These are phyloP conservation scores for Xylaria longipes DNA, from an alignment of 495 filamentous ascomycete genomes.

Conservation along the genomic window DNA sequence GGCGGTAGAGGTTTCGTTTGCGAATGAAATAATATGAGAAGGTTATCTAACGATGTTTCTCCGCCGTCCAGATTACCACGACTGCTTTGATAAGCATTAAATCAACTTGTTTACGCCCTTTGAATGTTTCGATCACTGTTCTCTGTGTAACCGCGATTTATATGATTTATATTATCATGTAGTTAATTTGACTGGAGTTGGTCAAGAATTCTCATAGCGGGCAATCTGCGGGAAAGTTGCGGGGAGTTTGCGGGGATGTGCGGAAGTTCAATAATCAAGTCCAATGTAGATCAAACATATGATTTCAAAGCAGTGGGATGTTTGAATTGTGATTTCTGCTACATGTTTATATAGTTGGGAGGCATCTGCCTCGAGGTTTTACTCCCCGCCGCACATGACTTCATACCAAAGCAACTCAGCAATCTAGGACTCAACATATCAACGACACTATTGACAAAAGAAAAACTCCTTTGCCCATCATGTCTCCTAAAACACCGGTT, in stretches of 20 bases:
- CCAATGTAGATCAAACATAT: neutral
- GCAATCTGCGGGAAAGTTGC: slow-evolving; percentile 18
- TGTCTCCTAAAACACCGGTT: slow-evolving; percentile 29
- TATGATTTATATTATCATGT: neutral
- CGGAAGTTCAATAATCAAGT: slow-evolving; percentile 2
- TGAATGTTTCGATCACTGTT: no score
- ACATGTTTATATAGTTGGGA: neutral
- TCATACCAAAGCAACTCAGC: slow-evolving; percentile 1
- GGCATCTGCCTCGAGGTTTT: neutral
- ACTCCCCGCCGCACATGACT: neutral
- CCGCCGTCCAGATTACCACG: neutral
- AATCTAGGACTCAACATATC: neutral
- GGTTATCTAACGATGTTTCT: neutral
- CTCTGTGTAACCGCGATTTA: neutral
- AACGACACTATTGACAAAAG: neutral
- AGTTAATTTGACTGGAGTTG: neutral
- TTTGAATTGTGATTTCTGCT: neutral
- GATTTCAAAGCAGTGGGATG: slow-evolving; percentile 10
- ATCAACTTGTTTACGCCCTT: neutral
- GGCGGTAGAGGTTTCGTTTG: no score
- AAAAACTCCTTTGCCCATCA: slow-evolving; percentile 10
- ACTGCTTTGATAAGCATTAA: neutral
- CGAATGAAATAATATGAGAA: neutral
- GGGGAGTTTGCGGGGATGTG: slow-evolving; percentile 25
- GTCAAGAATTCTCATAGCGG: neutral